Evolutionary conservation across 2,329 filamentous ascomycete species (phyloP).

Genomic region (Colletotrichum acutatum): DNA sequence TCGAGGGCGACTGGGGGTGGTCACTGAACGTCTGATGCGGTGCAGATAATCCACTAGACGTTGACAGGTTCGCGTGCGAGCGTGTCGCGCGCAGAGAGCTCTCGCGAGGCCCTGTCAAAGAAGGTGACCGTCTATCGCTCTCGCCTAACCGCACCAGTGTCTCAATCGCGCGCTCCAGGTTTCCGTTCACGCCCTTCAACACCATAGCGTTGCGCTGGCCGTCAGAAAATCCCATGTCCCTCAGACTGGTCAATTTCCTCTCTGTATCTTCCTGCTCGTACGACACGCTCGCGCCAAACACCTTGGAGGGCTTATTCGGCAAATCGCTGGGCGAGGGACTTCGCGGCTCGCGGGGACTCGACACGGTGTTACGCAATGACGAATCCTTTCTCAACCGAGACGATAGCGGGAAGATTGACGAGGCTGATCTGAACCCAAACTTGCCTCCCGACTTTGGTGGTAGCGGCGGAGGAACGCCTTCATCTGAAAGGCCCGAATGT

Average conservation of each 20-base stretch:
- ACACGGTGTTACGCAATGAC: conserved; percentile 40
- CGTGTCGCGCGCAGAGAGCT: conserved; percentile 59
- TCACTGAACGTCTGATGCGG: conserved; percentile 39
- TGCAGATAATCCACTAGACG: conserved; percentile 48
- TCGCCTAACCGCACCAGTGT: conserved; percentile 86
- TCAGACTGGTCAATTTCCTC: conserved; percentile 78
- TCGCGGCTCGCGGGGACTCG: conserved; percentile 41
- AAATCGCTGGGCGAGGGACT: conserved; percentile 50
- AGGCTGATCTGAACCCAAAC: conserved; percentile 67
- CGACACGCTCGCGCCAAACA: conserved; percentile 76
- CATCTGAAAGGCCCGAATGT: conserved; percentile 64
- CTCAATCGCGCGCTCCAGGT: conserved; percentile 87
- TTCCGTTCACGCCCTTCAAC: conserved; percentile 84
- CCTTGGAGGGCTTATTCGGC: conserved; percentile 72
- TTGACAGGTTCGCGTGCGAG: conserved; percentile 65
- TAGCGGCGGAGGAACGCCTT: conserved; percentile 68
- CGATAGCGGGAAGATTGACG: conserved; percentile 75
- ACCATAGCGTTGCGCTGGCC: conserved; percentile 83
- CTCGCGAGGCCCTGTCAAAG: conserved; percentile 58
- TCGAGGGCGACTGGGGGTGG: conserved; percentile 49
- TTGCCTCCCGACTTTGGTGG: conserved; percentile 74
- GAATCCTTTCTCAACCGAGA: conserved; percentile 69
- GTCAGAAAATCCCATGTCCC: conserved; percentile 93
- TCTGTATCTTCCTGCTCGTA: conserved; percentile 72
- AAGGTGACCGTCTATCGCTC: conserved; percentile 58